Conservation (phyloP, 225 moss, liverwort and hornwort species). For the Pseudoscleropodium purum region DNA sequence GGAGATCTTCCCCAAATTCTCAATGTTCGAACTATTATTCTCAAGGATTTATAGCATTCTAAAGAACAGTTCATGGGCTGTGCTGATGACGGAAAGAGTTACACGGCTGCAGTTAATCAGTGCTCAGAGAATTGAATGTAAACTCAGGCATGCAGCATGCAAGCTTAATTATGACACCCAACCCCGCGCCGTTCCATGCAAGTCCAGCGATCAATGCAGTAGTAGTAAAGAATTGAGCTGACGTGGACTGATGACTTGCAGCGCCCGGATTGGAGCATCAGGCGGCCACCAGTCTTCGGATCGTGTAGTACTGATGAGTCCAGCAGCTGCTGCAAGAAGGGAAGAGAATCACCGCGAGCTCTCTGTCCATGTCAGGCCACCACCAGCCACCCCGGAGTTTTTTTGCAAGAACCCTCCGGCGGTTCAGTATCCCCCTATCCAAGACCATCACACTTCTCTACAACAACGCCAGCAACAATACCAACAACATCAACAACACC, state of each 20-base stretch:
- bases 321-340: slow-evolving; percentile 9
- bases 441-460: neutral
- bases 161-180: neutral
- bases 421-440: neutral
- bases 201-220: slow-evolving; percentile 3
- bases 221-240: neutral
- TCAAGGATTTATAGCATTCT: neutral
- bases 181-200: neutral
- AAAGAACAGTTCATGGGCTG: neutral
- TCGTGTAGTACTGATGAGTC: slow-evolving; percentile 11
- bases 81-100: neutral
- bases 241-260: slow-evolving; percentile 6
- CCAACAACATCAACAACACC: neutral
- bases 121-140: neutral
- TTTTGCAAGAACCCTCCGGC: neutral
- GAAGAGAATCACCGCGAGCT: slow-evolving; percentile 39
- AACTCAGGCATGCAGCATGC: neutral
- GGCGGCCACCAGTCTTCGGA: slow-evolving; percentile 13
- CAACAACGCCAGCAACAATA: neutral
- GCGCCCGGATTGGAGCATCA: slow-evolving; percentile 13
- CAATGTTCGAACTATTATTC: neutral
- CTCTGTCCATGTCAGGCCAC: slow-evolving; percentile 36
- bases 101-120: neutral
- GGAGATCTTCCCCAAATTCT: neutral
- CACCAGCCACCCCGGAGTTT: neutral